phyloP scores from a whole-genome alignment of 2,329 filamentous ascomycete species.

The Aphanocladium album region DNA sequence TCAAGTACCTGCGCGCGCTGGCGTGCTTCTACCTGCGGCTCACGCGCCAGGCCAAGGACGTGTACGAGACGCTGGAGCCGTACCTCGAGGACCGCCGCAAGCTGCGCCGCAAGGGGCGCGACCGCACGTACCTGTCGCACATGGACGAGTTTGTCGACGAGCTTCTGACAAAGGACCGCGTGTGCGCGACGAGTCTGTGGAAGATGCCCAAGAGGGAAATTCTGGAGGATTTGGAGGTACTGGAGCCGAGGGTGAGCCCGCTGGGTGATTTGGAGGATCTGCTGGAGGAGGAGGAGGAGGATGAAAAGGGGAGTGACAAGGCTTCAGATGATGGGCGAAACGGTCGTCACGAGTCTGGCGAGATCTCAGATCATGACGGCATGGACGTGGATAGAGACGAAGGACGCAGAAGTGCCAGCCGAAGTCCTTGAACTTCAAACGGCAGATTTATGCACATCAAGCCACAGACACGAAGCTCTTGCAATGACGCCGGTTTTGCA shows the following conservation, averaged over 20 bases:
- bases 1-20: conserved; percentile 84
- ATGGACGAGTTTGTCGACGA: conserved; percentile 95
- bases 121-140: conserved; percentile 69
- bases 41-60: conserved; percentile 74
- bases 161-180: conserved; percentile 77
- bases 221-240: conserved; percentile 80
- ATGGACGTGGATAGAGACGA: conserved; percentile 37
- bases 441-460: not conserved
- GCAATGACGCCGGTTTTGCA: not conserved
- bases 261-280: conserved; percentile 74
- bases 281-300: conserved; percentile 55
- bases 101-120: conserved; percentile 68
- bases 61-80: conserved; percentile 77
- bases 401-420: conserved; percentile 19
- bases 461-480: not conserved
- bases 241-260: conserved; percentile 82
- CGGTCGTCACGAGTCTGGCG: conserved; percentile 36
- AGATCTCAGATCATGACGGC: conserved; percentile 27
- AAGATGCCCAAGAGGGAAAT: conserved; percentile 79
- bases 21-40: conserved; percentile 91
- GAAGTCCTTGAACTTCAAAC: conserved; percentile 13
- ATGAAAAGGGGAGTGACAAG: conserved; percentile 49
- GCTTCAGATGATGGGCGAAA: conserved; percentile 24
- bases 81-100: conserved; percentile 79
- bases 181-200: conserved; percentile 88